Percentiles rank a stretch among this genome's conserved stretches.
phyloP scores from a whole-genome alignment of 805 yeast genomes.

The Barnettozyma pratensis region DNA sequence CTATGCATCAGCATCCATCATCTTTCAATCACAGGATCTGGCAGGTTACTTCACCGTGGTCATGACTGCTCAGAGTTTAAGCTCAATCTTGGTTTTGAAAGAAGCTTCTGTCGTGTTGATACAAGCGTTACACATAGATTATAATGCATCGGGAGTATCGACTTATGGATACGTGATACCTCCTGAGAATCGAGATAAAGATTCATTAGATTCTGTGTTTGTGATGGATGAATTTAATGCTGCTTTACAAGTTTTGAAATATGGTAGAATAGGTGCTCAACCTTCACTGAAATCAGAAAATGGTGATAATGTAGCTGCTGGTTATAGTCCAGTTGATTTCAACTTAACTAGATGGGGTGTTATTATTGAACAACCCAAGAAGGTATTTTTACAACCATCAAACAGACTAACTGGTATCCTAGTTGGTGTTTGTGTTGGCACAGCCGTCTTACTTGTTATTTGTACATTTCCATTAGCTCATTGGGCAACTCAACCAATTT shows the following conservation, averaged over 20 bases:
- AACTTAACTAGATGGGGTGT: slow-evolving; percentile 62
- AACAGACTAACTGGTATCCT: slow-evolving; percentile 59
- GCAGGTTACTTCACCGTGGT: slow-evolving; percentile 69
- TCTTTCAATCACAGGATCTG: slow-evolving; percentile 41
- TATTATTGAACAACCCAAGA: slow-evolving; percentile 57
- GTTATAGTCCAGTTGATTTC: slow-evolving; percentile 45
- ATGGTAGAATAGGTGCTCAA: slow-evolving; percentile 36
- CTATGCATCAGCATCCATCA: slow-evolving; percentile 65
- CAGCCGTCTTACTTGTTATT: slow-evolving; percentile 67
- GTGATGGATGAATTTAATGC: slow-evolving; percentile 29
- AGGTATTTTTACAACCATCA: slow-evolving; percentile 59
- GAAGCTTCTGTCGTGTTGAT: slow-evolving; percentile 27
- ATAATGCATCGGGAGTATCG: slow-evolving; percentile 19
- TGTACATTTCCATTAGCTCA: slow-evolving; percentile 82
- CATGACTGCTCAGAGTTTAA: slow-evolving; percentile 40
- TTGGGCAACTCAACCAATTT: slow-evolving; percentile 79
- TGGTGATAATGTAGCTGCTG: slow-evolving; percentile 45
- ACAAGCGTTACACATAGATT: slow-evolving; percentile 17
- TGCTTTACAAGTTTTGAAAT: slow-evolving; percentile 30
- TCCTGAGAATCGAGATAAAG: slow-evolving; percentile 10
- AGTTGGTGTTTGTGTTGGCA: slow-evolving; percentile 72
- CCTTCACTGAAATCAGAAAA: slow-evolving; percentile 33
- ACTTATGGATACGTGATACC: slow-evolving; percentile 42
- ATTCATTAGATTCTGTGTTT: slow-evolving; percentile 19
- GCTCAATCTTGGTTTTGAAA: slow-evolving; percentile 35